phyloP scores from a whole-genome alignment of 306 rosid species.

The Benincasa hispida region DNA sequence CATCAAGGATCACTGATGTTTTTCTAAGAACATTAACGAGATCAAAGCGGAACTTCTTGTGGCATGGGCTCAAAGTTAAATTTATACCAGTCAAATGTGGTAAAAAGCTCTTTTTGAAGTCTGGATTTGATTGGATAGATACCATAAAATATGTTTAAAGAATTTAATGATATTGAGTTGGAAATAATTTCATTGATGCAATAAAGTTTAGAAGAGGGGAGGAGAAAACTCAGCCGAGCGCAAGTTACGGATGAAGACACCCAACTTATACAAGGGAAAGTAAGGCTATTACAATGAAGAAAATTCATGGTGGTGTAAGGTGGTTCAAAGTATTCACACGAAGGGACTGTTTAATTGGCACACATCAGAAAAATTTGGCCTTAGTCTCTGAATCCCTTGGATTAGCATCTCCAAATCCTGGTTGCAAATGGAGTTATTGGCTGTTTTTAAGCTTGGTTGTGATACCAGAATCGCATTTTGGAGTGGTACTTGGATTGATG shows the following conservation, averaged over 20 bases:
- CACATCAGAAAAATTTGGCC: too few species aligned
- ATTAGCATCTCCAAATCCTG: too few species aligned
- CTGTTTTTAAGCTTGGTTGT: too few species aligned
- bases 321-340: too few species aligned
- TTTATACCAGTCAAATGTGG: not conserved
- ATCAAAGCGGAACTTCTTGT: not conserved
- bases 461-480: too few species aligned
- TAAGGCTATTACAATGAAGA: not conserved
- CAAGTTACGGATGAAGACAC: not conserved
- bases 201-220: not conserved
- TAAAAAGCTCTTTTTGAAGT: not conserved
- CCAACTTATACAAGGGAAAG: not conserved
- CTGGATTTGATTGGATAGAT: not conserved
- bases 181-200: not conserved
- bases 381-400: too few species aligned
- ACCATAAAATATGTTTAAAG: not conserved
- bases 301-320: too few species aligned
- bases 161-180: not conserved
- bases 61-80: not conserved
- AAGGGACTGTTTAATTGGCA: too few species aligned
- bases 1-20: not conserved
- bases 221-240: not conserved
- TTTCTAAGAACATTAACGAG: not conserved
- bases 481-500: too few species aligned
- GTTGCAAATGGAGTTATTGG: too few species aligned